Percentiles rank a stretch among this genome's conserved stretches.
phyloP scores from a whole-genome alignment of 2,329 filamentous ascomycete genomes.

The Helotiales sp. region DNA sequence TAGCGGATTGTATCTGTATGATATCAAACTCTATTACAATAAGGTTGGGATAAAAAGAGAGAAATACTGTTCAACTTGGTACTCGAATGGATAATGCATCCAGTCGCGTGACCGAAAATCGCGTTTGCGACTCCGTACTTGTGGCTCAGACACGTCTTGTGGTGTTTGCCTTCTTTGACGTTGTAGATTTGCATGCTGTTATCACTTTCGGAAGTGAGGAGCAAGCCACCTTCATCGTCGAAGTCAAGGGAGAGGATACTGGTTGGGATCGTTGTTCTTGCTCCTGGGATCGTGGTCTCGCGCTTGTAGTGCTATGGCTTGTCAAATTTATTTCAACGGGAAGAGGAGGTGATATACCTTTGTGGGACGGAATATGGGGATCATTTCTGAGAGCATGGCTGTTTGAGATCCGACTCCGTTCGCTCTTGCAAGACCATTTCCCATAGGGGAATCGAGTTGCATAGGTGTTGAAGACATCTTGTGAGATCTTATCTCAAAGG shows the following conservation, averaged over 20 bases:
- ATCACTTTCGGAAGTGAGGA: conserved; percentile 89
- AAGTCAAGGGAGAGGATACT: conserved; percentile 91
- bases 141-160: conserved; percentile 88
- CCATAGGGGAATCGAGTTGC: conserved; percentile 35
- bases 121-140: conserved; percentile 96
- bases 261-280: conserved; percentile 40
- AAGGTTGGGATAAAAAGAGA: not conserved
- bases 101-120: conserved; percentile 85
- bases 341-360: conserved; percentile 55
- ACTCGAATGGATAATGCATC: conserved; percentile 90
- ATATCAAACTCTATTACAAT: conserved; percentile 1
- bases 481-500: not conserved
- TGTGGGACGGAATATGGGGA: conserved; percentile 74
- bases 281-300: conserved; percentile 49
- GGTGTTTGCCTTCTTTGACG: conserved; percentile 83
- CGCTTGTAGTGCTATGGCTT: conserved; percentile 56
- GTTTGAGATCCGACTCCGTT: conserved; percentile 25
- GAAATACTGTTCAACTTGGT: conserved; percentile 83
- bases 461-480: conserved; percentile 35
- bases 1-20: conserved; percentile 74
- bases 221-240: conserved; percentile 89
- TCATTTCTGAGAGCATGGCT: conserved; percentile 74
- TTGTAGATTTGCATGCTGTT: conserved; percentile 96
- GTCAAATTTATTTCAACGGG: conserved; percentile 14
- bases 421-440: conserved; percentile 24